phyloP scores from a whole-genome alignment of 139 green algal genomes.

The Mesostigma viride region DNA sequence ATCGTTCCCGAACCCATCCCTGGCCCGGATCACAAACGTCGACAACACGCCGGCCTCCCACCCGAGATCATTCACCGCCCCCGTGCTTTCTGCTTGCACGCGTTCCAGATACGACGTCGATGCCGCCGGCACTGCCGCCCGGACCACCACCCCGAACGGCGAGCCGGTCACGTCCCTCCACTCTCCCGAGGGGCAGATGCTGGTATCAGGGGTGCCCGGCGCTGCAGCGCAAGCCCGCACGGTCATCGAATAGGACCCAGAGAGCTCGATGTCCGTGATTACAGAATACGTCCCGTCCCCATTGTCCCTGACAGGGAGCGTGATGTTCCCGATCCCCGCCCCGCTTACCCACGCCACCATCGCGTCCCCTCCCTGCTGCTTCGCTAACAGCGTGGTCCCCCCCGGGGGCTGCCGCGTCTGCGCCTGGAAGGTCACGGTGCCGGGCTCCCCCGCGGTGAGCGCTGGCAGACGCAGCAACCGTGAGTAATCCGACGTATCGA shows the following conservation, averaged over 20 bases:
- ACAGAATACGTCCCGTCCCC: background rate
- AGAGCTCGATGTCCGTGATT: too few relatives aligned
- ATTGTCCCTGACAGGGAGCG: background rate
- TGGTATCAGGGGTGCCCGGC: too few relatives aligned
- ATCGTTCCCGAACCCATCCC: background rate
- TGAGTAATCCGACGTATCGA: background rate
- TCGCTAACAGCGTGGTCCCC: background rate
- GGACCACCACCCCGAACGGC: background rate
- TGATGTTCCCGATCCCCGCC: background rate
- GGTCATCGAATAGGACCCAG: too few relatives aligned
- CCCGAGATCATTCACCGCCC: too few relatives aligned
- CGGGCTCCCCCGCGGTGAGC: too few relatives aligned
- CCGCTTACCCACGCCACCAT: background rate
- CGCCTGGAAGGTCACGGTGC: background rate
- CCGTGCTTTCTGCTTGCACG: background rate
- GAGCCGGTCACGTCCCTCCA: too few relatives aligned
- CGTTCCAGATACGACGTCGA: background rate
- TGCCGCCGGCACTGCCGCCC: background rate
- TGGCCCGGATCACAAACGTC: background rate
- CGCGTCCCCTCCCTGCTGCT: background rate
- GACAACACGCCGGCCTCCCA: background rate
- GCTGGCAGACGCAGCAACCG: background rate
- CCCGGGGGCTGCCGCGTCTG: background rate
- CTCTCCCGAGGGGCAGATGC: too few relatives aligned
- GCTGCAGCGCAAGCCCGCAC: too few relatives aligned